Evolutionary conservation across 495 filamentous ascomycete species (phyloP).

Genomic region (Penicillium chermesinum): DNA sequence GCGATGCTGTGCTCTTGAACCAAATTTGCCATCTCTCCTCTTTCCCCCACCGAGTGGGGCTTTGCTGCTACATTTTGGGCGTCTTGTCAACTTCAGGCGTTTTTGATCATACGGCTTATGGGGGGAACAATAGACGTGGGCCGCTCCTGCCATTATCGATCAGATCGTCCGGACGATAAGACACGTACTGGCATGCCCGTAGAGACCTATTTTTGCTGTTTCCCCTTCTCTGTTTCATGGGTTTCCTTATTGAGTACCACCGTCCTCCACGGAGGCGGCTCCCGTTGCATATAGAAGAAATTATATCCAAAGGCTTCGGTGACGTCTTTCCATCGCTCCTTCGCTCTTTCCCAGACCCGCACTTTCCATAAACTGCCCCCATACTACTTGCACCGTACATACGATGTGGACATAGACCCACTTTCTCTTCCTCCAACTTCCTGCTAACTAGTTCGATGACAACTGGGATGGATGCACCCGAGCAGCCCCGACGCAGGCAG

Average conservation of each 20-base stretch:
- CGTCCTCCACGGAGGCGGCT: slow-evolving; percentile 16
- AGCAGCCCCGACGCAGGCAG: slow-evolving; percentile 5
- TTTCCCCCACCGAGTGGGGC: slow-evolving; percentile 8
- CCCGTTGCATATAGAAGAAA: slow-evolving; percentile 31
- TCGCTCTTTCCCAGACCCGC: slow-evolving; percentile 8
- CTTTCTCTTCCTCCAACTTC: neutral
- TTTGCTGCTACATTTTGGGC: slow-evolving; percentile 19
- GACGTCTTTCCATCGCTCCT: slow-evolving; percentile 9
- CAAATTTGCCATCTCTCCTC: slow-evolving; percentile 7
- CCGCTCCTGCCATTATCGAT: slow-evolving; percentile 6
- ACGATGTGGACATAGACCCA: too few relatives aligned
- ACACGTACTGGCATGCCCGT: slow-evolving; percentile 18
- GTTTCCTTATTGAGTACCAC: slow-evolving; percentile 9
- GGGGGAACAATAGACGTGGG: slow-evolving; percentile 15
- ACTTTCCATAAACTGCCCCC: neutral
- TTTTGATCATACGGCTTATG: slow-evolving; percentile 17
- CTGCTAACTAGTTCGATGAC: neutral
- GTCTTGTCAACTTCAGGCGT: slow-evolving; percentile 18
- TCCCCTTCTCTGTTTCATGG: slow-evolving; percentile 16
- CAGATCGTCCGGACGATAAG: slow-evolving; percentile 15
- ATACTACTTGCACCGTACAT: too few relatives aligned
- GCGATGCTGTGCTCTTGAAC: neutral
- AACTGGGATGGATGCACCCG: slow-evolving; percentile 3
- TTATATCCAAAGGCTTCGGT: slow-evolving; percentile 8
- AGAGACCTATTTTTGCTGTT: slow-evolving; percentile 7